phyloP scores from a whole-genome alignment of 441 rosid genomes.

The Francoa sonchifolia region DNA sequence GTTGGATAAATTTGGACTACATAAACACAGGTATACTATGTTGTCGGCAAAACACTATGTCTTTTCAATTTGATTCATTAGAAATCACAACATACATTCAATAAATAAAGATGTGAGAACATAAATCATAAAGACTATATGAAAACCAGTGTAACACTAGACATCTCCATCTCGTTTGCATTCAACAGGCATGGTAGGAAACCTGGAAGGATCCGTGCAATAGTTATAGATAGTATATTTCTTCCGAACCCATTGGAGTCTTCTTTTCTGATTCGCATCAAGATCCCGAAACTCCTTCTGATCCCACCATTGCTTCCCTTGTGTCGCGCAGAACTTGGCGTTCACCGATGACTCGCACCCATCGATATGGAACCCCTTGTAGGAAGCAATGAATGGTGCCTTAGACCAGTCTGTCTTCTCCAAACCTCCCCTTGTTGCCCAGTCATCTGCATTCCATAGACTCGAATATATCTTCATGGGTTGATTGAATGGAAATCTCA shows the following conservation, averaged over 20 bases:
- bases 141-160: too few relatives aligned
- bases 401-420: conserved; percentile 61
- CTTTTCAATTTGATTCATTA: too few relatives aligned
- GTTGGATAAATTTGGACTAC: too few relatives aligned
- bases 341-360: conserved; percentile 50
- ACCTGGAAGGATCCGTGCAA: conserved; percentile 35
- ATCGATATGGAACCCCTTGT: conserved; percentile 46
- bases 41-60: too few relatives aligned
- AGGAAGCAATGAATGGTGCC: conserved; percentile 43
- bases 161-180: conserved; percentile 41
- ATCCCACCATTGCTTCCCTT: conserved; percentile 65
- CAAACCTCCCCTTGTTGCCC: conserved; percentile 57
- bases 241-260: conserved; percentile 40
- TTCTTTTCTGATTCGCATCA: conserved; percentile 29
- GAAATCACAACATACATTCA: too few relatives aligned
- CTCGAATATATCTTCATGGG: conserved; percentile 61
- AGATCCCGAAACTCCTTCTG: conserved; percentile 45
- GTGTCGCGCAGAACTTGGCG: conserved; percentile 43
- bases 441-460: too few relatives aligned
- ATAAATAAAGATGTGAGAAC: too few relatives aligned
- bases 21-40: too few relatives aligned
- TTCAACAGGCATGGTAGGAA: conserved; percentile 29
- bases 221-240: conserved; percentile 52
- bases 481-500: conserved; percentile 41
- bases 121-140: too few relatives aligned